These are phyloP conservation scores for Calonectria pteridis DNA, from an alignment of 2,329 filamentous ascomycete species.

Conservation along the genomic window DNA sequence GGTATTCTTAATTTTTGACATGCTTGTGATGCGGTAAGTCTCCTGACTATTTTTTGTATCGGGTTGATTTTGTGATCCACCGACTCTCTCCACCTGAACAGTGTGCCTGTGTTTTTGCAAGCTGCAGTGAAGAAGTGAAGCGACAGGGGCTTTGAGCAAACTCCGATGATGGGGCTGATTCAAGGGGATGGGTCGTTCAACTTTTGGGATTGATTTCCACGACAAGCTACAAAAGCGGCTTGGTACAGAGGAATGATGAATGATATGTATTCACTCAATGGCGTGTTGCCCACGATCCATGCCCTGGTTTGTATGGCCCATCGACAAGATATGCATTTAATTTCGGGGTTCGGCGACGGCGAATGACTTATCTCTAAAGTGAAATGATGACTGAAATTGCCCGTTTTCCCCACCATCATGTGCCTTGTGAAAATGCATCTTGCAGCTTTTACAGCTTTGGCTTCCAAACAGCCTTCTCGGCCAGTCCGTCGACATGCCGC, in stretches of 20 bases:
- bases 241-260: not conserved
- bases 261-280: not conserved
- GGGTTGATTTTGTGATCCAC: not conserved
- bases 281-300: not conserved
- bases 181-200: not conserved
- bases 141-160: not conserved
- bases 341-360: not conserved
- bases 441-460: not conserved
- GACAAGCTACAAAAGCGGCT: not conserved
- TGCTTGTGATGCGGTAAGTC: not conserved
- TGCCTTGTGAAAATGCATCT: not conserved
- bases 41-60: not conserved
- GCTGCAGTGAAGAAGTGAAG: not conserved
- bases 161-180: not conserved
- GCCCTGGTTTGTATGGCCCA: not conserved
- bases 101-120: not conserved
- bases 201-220: not conserved
- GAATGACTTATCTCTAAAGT: not conserved
- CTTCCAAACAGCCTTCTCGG: not conserved
- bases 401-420: too few relatives aligned
- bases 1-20: not conserved
- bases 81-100: not conserved
- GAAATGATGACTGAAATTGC: not conserved
- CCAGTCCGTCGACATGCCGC: not conserved
- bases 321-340: not conserved